Conservation (phyloP, 495 filamentous ascomycete species). For the Penicillium desertorum region DNA sequence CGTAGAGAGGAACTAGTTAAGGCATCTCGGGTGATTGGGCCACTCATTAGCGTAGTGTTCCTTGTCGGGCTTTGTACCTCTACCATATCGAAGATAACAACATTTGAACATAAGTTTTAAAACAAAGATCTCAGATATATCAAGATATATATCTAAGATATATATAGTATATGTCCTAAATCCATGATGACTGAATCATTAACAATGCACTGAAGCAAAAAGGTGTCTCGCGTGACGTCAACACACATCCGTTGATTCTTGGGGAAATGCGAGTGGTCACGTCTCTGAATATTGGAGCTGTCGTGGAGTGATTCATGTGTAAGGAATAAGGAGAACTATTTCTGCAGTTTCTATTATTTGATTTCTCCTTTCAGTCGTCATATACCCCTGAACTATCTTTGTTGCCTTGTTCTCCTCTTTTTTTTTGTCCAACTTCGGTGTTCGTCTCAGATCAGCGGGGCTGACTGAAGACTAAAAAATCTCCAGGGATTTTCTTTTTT, state of each 20-base stretch:
- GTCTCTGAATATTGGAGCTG: constrained; percentile 10
- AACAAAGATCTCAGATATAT: not conserved
- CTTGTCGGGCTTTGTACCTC: not conserved
- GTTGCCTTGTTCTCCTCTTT: constrained; percentile 4
- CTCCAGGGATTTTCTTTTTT: not conserved
- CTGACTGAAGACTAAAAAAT: constrained; percentile 9
- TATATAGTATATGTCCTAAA: not conserved
- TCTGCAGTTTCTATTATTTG: not conserved
- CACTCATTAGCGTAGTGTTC: not conserved
- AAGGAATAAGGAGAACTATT: not conserved
- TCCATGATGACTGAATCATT: not conserved
- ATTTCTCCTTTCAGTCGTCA: not conserved
- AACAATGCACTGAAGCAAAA: not conserved
- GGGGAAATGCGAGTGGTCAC: constrained; percentile 2
- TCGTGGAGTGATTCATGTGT: not conserved
- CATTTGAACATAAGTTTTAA: not conserved
- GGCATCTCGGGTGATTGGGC: constrained; percentile 10
- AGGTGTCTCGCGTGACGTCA: constrained; percentile 28
- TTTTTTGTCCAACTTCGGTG: not conserved
- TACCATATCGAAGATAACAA: not conserved
- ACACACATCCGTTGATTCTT: constrained; percentile 22
- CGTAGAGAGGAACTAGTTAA: not conserved
- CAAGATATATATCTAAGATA: not conserved
- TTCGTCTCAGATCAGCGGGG: constrained; percentile 9
- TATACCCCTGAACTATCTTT: constrained; percentile 9